A percentile compares a stretch with the other conserved stretches of the same genome.
Evolutionary conservation across 2,329 filamentous ascomycete genomes (phyloP).

Genomic region (Fusarium sp.): DNA sequence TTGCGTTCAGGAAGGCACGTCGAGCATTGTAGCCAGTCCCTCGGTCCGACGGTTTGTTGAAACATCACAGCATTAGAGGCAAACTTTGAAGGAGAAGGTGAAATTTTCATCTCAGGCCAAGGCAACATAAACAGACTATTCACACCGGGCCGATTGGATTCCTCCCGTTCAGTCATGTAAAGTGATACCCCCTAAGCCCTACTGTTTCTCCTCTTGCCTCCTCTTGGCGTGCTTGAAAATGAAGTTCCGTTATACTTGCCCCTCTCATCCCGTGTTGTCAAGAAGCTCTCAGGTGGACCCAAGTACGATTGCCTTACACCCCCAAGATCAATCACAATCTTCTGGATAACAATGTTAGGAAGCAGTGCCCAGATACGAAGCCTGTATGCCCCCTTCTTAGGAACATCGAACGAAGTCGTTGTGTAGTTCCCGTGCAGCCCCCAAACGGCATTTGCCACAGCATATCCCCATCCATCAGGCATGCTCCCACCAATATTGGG

Average conservation of each 20-base stretch:
- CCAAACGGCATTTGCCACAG: constrained; percentile 59
- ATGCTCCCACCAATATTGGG: constrained; percentile 24
- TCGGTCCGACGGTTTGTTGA: not conserved
- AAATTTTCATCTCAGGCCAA: not conserved
- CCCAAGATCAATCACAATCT: constrained; percentile 66
- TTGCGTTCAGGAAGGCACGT: not conserved
- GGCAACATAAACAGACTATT: not conserved
- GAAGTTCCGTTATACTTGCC: constrained; percentile 28
- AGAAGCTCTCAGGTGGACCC: constrained; percentile 66
- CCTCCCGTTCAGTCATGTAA: not conserved
- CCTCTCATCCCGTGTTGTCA: constrained; percentile 33
- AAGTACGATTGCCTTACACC: constrained; percentile 65
- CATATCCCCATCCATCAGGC: constrained; percentile 31
- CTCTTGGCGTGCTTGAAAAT: not conserved
- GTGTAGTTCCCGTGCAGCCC: constrained; percentile 56
- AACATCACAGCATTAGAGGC: not conserved
- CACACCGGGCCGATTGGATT: not conserved
- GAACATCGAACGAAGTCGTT: constrained; percentile 55
- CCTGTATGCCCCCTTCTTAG: constrained; percentile 57
- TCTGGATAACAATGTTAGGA: constrained; percentile 65
- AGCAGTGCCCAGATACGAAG: constrained; percentile 63
- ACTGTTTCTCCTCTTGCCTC: not conserved
- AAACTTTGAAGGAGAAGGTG: not conserved
- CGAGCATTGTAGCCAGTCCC: not conserved
- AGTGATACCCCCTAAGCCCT: not conserved